phyloP scores from a whole-genome alignment of 1,284 basidiomycete species.

The Malassezia dermatis region DNA sequence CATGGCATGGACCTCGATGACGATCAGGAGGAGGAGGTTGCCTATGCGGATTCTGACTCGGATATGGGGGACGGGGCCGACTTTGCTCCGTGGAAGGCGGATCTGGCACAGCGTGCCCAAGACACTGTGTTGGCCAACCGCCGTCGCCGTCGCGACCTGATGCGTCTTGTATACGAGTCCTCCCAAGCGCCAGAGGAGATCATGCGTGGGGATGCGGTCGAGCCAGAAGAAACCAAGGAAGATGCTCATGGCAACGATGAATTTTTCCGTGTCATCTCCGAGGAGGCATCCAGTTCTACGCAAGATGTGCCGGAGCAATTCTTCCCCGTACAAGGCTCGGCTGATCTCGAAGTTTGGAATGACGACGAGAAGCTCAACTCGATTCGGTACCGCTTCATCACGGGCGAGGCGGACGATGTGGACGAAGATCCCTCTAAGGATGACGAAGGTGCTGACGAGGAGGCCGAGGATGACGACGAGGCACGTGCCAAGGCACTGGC shows the following conservation, averaged over 20 bases:
- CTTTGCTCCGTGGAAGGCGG: constrained; percentile 64
- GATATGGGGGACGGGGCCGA: constrained; percentile 34
- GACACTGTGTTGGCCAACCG: constrained; percentile 49
- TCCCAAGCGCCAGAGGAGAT: constrained; percentile 64
- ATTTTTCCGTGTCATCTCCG: constrained; percentile 55
- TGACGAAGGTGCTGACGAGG: constrained; percentile 25
- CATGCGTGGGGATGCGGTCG: constrained; percentile 50
- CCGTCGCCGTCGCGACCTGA: constrained; percentile 58
- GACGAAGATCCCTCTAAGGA: constrained; percentile 48
- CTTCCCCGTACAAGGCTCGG: constrained; percentile 55
- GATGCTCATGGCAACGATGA: constrained; percentile 54
- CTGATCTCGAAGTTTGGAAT: constrained; percentile 63
- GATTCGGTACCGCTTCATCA: constrained; percentile 81
- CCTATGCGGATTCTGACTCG: constrained; percentile 46
- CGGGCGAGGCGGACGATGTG: constrained; percentile 53
- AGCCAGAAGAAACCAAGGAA: constrained; percentile 40
- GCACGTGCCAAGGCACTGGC: constrained; percentile 57
- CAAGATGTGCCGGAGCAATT: constrained; percentile 61
- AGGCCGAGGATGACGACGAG: constrained; percentile 47
- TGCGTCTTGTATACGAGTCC: constrained; percentile 71
- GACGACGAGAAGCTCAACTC: constrained; percentile 74
- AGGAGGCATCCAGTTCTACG: constrained; percentile 15
- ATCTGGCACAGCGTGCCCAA: constrained; percentile 59
- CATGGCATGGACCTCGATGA: constrained; percentile 22
- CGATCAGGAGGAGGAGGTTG: constrained; percentile 28